Evolutionary conservation across 306 rosid genomes (phyloP), one percentile per base, ranked within the genome.

Genomic region (Cicer arietinum): DNA sequence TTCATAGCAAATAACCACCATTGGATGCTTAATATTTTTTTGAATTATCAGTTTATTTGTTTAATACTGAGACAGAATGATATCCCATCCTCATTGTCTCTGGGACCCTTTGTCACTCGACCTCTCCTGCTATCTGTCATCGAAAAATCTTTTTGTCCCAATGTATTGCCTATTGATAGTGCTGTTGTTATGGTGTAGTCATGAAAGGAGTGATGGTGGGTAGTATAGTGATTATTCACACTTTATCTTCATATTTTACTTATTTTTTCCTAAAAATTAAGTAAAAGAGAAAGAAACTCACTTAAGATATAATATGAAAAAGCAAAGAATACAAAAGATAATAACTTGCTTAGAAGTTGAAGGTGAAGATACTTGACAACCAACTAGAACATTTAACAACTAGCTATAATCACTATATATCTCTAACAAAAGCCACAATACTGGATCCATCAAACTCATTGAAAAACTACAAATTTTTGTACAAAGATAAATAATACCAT

Each of bases 401-500:
- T 17, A 63, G 44, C 70, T 65, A 65, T 45, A 69, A 4, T 62
- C 39, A 50, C 48, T 45, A 46, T 35, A 11, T 30, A 13, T 67
- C 59, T 62, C 12, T 17, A 63, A 39, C 67, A 35, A 80, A 66
- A 42, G 56, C 17, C 50, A 73, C 52, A 50, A 69, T 39, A 74
- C 67, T 10, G 48, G 64, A 40, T 46, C 18, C 43, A 58, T 73
- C 57, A 64, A 77, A 81, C 71, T 77, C 85, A 71, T 72, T 65
- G 65, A 44, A 72, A 53, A 84, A 78, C 84, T 67, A 53, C 86
- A 85, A 85, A 77, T 72, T 61, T 87, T 86, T 88, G 86, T 84
- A 90, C 90, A 86, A 72, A 71, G 79, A 75, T 74, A 43, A 72
- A 18, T 70, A 71, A 45, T 56, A 46, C 77, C 50, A 4, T 14